phyloP scores from a whole-genome alignment of 345 rosid genomes.

The Euphorbia pulcherrima region DNA sequence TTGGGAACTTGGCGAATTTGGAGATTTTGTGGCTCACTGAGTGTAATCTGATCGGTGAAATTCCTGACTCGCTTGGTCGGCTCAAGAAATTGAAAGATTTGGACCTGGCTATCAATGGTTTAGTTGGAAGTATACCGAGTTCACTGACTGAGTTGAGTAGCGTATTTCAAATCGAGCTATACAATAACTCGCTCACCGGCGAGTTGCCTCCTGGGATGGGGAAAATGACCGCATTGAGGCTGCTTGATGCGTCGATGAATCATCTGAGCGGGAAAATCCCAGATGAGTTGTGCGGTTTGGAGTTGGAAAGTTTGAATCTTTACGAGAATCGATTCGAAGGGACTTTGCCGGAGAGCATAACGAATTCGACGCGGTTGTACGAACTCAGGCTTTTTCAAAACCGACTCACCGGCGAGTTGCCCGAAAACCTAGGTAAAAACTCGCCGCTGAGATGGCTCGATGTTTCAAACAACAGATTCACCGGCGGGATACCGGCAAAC shows the following conservation, averaged over 20 bases:
- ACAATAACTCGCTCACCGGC: slow-evolving; percentile 87
- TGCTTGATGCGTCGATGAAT: slow-evolving; percentile 90
- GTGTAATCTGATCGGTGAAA: slow-evolving; percentile 70
- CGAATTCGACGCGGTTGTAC: slow-evolving; percentile 62
- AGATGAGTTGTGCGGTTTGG: slow-evolving; percentile 65
- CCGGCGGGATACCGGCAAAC: slow-evolving; percentile 57
- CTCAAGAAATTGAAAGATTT: slow-evolving; percentile 67
- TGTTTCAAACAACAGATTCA: slow-evolving; percentile 60
- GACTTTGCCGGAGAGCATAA: slow-evolving; percentile 55
- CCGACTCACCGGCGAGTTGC: slow-evolving; percentile 58
- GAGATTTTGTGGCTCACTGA: slow-evolving; percentile 91
- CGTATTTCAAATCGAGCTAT: slow-evolving; percentile 85
- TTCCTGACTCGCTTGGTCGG: slow-evolving; percentile 78
- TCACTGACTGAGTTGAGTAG: slow-evolving; percentile 58
- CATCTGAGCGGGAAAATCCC: slow-evolving; percentile 62
- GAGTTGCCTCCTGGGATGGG: slow-evolving; percentile 55
- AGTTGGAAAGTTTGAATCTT: slow-evolving; percentile 76
- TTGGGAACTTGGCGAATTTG: slow-evolving; percentile 72
- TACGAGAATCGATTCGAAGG: slow-evolving; percentile 76
- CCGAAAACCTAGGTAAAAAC: slow-evolving; percentile 62
- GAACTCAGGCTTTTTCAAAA: slow-evolving; percentile 80
- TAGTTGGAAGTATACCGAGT: slow-evolving; percentile 63
- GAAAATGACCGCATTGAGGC: slow-evolving; percentile 57
- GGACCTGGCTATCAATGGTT: slow-evolving; percentile 70
- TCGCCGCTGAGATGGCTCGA: slow-evolving; percentile 79